Base-by-base conservation (phyloP, 768 basidiomycete species). In the Scleroderma bovista region DNA sequence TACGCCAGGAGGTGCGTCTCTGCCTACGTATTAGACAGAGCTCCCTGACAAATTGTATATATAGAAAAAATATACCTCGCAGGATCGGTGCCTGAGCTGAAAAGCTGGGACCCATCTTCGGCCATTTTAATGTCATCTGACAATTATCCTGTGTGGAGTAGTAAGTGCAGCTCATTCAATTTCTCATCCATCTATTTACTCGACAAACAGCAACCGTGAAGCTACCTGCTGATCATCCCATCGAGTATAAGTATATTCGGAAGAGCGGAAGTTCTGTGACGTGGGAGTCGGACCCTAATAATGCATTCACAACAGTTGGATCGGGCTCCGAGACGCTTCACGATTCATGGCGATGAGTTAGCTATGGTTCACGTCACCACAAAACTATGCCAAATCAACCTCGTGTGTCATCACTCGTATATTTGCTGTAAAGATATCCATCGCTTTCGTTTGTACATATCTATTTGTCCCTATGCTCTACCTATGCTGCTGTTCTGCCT, bases 161-260 rank as follows among this genome's bases (percentile, higher is more conserved):
- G 86, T 86, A 60, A 57, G 83, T 71, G 6, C 19, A 45, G 0
- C 15, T 46, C n/a, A 13, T 38, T 46, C 16, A 49, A 61, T 32
- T 22, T 29, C 11, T 39, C 17, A 50, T 32, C 47, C 34, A 44
- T 29, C 9, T 29, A 34, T 51, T 22, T 31, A 43, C 44, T 50
- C 36, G 44, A 50, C 48, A 46, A 32, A 32, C 58, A 84, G 84
- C 81, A 46, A 83, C 81, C 5, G 72, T 86, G 10, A 71, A 69
- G 22, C 61, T 87, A 17, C 82, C 83, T 0, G 79, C 78, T 17
- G 76, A 64, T 56, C 75, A 78, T 2, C 55, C 57, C 39, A 71
- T 88, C 49, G 68, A 85, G 63, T 89, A 86, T 75, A 88, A 88
- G 65, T 89, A 83, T 63, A 77, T 87, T 58, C 72, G 78, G 48